Conservation (phyloP, 2,329 filamentous ascomycete genomes). For the Exophiala sideris region DNA sequence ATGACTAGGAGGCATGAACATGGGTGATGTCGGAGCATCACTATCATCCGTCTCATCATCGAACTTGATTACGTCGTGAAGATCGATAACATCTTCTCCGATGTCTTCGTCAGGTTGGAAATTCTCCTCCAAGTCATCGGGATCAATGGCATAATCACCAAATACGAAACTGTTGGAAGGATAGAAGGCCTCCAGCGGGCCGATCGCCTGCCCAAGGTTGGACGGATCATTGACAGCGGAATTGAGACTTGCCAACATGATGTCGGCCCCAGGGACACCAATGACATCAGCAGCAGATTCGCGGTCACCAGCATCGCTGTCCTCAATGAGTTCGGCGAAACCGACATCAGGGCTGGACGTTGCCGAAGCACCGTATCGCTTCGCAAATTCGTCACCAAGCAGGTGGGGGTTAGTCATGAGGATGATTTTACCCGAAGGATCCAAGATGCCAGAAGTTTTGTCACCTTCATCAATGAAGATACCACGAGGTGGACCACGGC, state of each 20-base stretch:
- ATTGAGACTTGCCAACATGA: slow-evolving; percentile 73
- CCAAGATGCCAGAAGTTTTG: slow-evolving; percentile 47
- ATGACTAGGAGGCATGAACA: slow-evolving; percentile 38
- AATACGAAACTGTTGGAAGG: slow-evolving; percentile 49
- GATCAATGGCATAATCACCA: slow-evolving; percentile 39
- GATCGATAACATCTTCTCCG: slow-evolving; percentile 58
- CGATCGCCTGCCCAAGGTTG: slow-evolving; percentile 58
- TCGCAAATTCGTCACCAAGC: slow-evolving; percentile 37
- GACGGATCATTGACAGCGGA: slow-evolving; percentile 45
- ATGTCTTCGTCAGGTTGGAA: slow-evolving; percentile 58
- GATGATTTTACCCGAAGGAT: slow-evolving; percentile 47
- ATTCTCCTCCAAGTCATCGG: slow-evolving; percentile 59
- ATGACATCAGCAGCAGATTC: slow-evolving; percentile 13
- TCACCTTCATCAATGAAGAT: slow-evolving; percentile 48
- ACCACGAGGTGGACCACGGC: slow-evolving; percentile 46
- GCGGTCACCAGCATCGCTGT: slow-evolving; percentile 42
- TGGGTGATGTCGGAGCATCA: slow-evolving; percentile 40
- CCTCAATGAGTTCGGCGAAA: slow-evolving; percentile 33
- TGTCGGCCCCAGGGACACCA: slow-evolving; percentile 56
- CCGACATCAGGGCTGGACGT: slow-evolving; percentile 25
- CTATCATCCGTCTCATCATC: slow-evolving; percentile 53
- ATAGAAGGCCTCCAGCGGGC: slow-evolving; percentile 73
- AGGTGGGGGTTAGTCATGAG: slow-evolving; percentile 44
- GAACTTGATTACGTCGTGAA: slow-evolving; percentile 72
- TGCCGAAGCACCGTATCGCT: slow-evolving; percentile 31